Evolutionary conservation across 2,329 filamentous ascomycete genomes (phyloP).

Genomic region (Diatrype stigma): DNA sequence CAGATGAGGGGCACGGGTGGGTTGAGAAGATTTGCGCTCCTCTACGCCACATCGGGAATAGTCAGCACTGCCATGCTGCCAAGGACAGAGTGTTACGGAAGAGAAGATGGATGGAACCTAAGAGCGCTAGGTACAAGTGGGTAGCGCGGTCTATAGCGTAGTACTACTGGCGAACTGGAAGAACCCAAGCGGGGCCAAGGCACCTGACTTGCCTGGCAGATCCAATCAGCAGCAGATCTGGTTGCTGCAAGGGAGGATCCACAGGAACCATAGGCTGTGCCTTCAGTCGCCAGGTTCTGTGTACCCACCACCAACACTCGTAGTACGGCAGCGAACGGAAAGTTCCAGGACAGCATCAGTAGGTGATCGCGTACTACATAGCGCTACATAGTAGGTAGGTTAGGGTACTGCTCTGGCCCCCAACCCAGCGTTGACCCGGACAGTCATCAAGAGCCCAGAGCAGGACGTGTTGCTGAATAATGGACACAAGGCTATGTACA

Average conservation of each 20-base stretch:
- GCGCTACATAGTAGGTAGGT: too few species aligned
- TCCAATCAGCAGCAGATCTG: not conserved
- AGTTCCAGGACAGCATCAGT: too few species aligned
- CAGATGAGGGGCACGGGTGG: not conserved
- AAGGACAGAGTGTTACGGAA: not conserved
- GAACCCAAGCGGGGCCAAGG: not conserved
- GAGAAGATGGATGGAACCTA: not conserved
- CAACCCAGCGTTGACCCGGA: too few species aligned
- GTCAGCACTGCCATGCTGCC: not conserved
- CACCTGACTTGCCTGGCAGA: not conserved
- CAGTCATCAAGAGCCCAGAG: too few species aligned
- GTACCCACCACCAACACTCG: too few species aligned
- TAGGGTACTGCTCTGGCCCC: too few species aligned
- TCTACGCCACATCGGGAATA: not conserved
- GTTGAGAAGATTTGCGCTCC: not conserved
- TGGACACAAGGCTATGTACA: too few species aligned
- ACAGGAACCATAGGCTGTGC: not conserved
- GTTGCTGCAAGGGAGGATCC: not conserved
- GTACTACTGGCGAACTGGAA: not conserved
- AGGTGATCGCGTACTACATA: too few species aligned
- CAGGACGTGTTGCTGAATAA: too few species aligned
- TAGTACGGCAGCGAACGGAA: too few species aligned
- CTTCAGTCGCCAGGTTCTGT: too few species aligned
- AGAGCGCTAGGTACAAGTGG: not conserved
- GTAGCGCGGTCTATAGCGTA: too few species aligned